These are phyloP conservation scores for Thelonectria blattea DNA, from an alignment of 2,329 filamentous ascomycete species.

Conservation along the genomic window DNA sequence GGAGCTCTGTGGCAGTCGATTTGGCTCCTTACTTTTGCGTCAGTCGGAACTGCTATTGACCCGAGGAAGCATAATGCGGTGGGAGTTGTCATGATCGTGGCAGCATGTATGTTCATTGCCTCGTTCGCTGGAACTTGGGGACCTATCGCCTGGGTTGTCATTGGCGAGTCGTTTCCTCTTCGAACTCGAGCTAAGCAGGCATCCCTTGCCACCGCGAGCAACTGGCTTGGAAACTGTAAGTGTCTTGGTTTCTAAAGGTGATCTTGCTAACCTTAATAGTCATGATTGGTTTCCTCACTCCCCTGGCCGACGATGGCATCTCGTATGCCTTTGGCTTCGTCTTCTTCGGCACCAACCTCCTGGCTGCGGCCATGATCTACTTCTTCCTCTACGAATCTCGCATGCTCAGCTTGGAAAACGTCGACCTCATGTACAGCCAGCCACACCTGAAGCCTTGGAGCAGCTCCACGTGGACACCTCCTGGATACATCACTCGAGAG, in stretches of 20 bases:
- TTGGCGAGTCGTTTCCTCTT: conserved; percentile 69
- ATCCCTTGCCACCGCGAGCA: conserved; percentile 59
- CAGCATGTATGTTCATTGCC: conserved; percentile 76
- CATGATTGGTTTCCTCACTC: conserved; percentile 71
- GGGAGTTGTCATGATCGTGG: conserved; percentile 73
- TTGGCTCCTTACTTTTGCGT: conserved; percentile 70
- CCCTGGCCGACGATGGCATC: conserved; percentile 67
- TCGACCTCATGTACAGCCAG: conserved; percentile 73
- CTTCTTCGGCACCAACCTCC: conserved; percentile 67
- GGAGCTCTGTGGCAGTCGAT: conserved; percentile 72
- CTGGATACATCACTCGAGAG: conserved; percentile 50
- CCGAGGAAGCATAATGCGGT: conserved; percentile 52
- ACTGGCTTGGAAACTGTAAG: conserved; percentile 66
- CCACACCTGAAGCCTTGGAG: conserved; percentile 64
- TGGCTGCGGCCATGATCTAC: conserved; percentile 65
- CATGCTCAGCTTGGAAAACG: conserved; percentile 71
- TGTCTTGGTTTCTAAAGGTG: fast-evolving
- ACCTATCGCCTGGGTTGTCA: conserved; percentile 71
- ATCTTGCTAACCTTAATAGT: conserved; percentile 44
- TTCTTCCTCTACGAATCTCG: conserved; percentile 74
- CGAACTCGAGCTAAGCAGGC: conserved; percentile 61
- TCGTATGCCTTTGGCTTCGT: conserved; percentile 70
- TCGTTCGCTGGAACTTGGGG: conserved; percentile 75
- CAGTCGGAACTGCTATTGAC: conserved; percentile 56
- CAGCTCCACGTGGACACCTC: conserved; percentile 59